Conservation (phyloP, 176 grass and related monocot species). For the Miscanthus lutarioriparius region DNA sequence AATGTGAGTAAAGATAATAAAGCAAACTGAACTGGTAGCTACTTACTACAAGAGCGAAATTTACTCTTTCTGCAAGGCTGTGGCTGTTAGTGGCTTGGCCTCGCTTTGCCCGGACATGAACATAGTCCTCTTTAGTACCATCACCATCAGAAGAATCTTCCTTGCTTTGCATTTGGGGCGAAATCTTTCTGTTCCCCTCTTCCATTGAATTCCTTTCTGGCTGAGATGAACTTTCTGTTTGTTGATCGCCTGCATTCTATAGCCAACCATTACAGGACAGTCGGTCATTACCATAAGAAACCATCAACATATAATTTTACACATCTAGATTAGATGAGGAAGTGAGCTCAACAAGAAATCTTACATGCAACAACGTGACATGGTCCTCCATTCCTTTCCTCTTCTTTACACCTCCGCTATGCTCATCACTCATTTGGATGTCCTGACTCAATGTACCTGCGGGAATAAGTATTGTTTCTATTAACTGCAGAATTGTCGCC, state of each 20-base stretch:
- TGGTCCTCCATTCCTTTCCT: slow-evolving; percentile 48
- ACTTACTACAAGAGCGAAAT: slow-evolving; percentile 20
- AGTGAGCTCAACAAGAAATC: background rate
- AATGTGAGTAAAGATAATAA: slow-evolving; percentile 34
- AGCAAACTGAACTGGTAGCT: slow-evolving; percentile 26
- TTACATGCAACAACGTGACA: slow-evolving; percentile 43
- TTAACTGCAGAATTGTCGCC: slow-evolving; percentile 15
- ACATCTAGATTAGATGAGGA: slow-evolving; percentile 9
- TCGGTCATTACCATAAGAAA: slow-evolving; percentile 30
- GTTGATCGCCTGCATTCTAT: slow-evolving; percentile 53
- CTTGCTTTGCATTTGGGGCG: slow-evolving; percentile 47
- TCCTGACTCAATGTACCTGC: slow-evolving; percentile 58
- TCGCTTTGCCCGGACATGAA: slow-evolving; percentile 90
- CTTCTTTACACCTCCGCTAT: slow-evolving; percentile 55
- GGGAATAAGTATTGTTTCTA: slow-evolving; percentile 1
- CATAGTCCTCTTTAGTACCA: slow-evolving; percentile 77
- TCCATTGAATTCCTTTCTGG: slow-evolving; percentile 39
- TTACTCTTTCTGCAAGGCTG: slow-evolving; percentile 98
- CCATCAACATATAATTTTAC: background rate
- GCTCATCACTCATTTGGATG: slow-evolving; percentile 50
- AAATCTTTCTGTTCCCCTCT: slow-evolving; percentile 49
- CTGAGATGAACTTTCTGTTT: slow-evolving; percentile 53
- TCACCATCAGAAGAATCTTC: slow-evolving; percentile 57
- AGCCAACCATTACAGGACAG: slow-evolving; percentile 23
- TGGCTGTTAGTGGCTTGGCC: slow-evolving; percentile 96